Evolutionary conservation across 2,329 filamentous ascomycete genomes (phyloP), one percentile per base, ranked within the genome.

Genomic region (Fusarium sambucinum): DNA sequence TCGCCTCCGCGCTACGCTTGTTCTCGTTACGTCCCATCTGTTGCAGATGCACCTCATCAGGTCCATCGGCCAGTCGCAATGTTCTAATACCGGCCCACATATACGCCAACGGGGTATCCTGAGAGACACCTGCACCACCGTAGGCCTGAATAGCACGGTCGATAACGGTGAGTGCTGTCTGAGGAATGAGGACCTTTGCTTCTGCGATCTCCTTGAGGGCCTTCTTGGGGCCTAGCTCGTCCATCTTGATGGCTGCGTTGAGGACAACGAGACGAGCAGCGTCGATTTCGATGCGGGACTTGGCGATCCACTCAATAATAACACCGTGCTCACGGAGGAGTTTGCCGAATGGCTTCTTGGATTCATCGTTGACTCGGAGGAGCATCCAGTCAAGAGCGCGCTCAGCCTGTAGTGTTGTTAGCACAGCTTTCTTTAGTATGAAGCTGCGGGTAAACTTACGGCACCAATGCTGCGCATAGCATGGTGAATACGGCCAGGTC

Each of bases 401-500:
- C 81, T 99, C 96, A 19, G 96, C 90, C 84, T 89, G 35, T 16
- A 4, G 14, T 23, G 30, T 42, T 32, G 46, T 73, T 30, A 73
- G 60, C 11, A 32, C 23, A 30, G 16, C 3, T 12, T 9, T 19
- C 17, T 4, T 7, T 19, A 17, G 9, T 11, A 2, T 1, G 25
- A 11, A 19, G 12, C 8, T 27, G 8, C 27, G 17, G 35, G 17
- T 11, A 17, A 27, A 82, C 85, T 78, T 81, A 89, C 89, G 53
- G 93, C 91, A 54, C 96, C 96, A 77, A 99, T 96, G 63, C 89
- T 90, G 69, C 96, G 90, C 96, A 99, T 99, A 63, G 94, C 93
- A 82, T 99, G 96, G 83, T 99, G 96, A 77, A 99, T 98, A 60
- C 96, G 92, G 33, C 96, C 96, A 2, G 96, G 96, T 2, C 96